A percentile compares a stretch with the other conserved stretches of the same genome.
Evolutionary conservation across 352 stramenopile species (phyloP).

Genomic region (Pythium aphanidermatum): DNA sequence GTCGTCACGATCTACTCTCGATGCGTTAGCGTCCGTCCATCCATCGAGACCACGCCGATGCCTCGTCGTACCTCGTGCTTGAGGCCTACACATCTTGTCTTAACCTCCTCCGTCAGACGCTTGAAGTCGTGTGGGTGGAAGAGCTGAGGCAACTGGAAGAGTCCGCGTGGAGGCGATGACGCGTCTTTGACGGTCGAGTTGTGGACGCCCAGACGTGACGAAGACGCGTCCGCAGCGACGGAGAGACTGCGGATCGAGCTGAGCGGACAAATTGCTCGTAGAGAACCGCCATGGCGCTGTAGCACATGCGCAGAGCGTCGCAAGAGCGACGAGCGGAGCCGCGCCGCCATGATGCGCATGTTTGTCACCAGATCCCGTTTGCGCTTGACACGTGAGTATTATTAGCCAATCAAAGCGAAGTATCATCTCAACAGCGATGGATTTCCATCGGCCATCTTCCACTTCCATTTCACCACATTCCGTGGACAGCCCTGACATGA

Average conservation of each 20-base stretch:
- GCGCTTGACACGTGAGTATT: too few species aligned
- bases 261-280: too few species aligned
- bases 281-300: too few species aligned
- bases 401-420: too few species aligned
- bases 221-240: not conserved
- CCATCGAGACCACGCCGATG: not conserved
- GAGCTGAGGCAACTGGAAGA: constrained; percentile 69
- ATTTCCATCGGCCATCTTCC: too few species aligned
- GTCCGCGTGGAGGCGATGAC: constrained; percentile 23
- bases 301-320: too few species aligned
- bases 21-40: constrained; percentile 1
- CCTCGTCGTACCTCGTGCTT: constrained; percentile 39
- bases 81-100: constrained; percentile 46
- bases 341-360: too few species aligned
- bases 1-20: constrained; percentile 9
- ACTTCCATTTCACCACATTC: too few species aligned
- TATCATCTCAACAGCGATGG: too few species aligned
- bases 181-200: constrained; percentile 1
- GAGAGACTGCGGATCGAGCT: constrained; percentile 10
- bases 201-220: not conserved
- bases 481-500: too few species aligned
- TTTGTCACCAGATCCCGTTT: too few species aligned
- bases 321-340: too few species aligned
- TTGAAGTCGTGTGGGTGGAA: constrained; percentile 54
- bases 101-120: constrained; percentile 47